Percentiles rank a stretch among this genome's conserved stretches.
These are phyloP conservation scores for Talaromyces funiculosus DNA, from an alignment of 2,329 filamentous ascomycete species.

Conservation along the genomic window DNA sequence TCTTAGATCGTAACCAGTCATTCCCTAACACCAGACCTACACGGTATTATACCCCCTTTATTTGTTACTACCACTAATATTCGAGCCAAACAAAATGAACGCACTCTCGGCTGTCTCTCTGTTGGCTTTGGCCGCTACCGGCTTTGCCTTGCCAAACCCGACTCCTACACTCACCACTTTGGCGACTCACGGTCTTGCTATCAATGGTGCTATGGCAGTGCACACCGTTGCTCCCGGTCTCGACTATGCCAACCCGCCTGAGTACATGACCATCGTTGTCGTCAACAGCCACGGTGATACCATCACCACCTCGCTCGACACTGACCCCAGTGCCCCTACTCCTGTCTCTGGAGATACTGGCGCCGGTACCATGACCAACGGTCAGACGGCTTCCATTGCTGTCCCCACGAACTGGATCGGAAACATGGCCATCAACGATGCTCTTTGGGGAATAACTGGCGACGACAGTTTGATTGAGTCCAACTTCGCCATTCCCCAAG, in stretches of 20 bases:
- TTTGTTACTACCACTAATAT: not conserved
- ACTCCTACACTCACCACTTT: not conserved
- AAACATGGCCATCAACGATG: conserved; percentile 12
- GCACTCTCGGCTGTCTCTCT: not conserved
- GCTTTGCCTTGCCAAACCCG: not conserved
- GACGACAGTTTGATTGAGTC: conserved; percentile 11
- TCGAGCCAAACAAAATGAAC: not conserved
- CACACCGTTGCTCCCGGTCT: not conserved
- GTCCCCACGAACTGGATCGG: conserved; percentile 11
- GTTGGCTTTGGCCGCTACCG: not conserved
- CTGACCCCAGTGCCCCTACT: not conserved
- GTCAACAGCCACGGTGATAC: conserved; percentile 4
- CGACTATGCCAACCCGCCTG: conserved; percentile 4
- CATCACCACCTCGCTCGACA: conserved; percentile 10
- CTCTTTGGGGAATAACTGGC: not conserved
- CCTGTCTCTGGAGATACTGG: not conserved
- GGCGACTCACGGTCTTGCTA: not conserved
- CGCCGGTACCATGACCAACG: conserved; percentile 6
- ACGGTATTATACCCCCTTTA: not conserved
- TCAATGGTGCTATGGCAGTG: conserved; percentile 3
- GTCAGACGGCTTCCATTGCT: not conserved
- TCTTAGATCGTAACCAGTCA: not conserved
- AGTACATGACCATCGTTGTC: conserved; percentile 10
- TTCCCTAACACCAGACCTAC: not conserved
- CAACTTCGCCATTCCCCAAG: conserved; percentile 3